phyloP scores from a whole-genome alignment of 371 early-diverging fungal genomes.

The Lichtheimia ramosa region DNA sequence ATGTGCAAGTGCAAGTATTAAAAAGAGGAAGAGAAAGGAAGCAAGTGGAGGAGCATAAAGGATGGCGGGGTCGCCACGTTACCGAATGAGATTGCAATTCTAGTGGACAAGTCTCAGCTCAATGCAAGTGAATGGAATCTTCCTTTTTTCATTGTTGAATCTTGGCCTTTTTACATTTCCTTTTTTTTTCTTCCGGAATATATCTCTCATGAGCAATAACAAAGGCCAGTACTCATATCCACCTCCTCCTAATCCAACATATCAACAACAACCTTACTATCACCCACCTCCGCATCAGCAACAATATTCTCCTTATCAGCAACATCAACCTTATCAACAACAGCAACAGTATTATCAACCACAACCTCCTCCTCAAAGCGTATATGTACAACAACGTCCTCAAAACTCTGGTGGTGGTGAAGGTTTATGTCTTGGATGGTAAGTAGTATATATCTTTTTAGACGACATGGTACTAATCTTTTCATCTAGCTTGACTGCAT shows the following conservation, averaged over 20 bases:
- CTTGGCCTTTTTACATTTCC: too few relatives aligned
- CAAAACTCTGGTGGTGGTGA: slow-evolving; percentile 16
- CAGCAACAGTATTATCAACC: slow-evolving; percentile 16
- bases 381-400: slow-evolving; percentile 19
- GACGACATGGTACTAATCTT: too few relatives aligned
- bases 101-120: too few relatives aligned
- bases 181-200: too few relatives aligned
- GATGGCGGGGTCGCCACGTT: slow-evolving; percentile 25
- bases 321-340: not conserved
- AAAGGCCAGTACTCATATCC: too few relatives aligned
- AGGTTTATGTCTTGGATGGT: slow-evolving; percentile 43
- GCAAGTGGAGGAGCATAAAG: slow-evolving; percentile 6
- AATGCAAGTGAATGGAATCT: too few relatives aligned
- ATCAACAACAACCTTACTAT: not conserved
- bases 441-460: not conserved
- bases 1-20: not conserved
- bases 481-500: slow-evolving; percentile 28
- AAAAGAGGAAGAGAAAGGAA: slow-evolving; percentile 1
- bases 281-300: slow-evolving; percentile 12
- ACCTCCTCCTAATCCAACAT: too few relatives aligned
- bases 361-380: slow-evolving; percentile 7
- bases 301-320: slow-evolving; percentile 9
- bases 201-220: too few relatives aligned
- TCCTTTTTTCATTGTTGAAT: too few relatives aligned
- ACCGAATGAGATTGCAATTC: slow-evolving; percentile 6